Percentiles rank a stretch among this genome's conserved stretches.
These are phyloP conservation scores for Seiridium cupressi DNA, from an alignment of 2,329 filamentous ascomycete genomes.

Conservation along the genomic window DNA sequence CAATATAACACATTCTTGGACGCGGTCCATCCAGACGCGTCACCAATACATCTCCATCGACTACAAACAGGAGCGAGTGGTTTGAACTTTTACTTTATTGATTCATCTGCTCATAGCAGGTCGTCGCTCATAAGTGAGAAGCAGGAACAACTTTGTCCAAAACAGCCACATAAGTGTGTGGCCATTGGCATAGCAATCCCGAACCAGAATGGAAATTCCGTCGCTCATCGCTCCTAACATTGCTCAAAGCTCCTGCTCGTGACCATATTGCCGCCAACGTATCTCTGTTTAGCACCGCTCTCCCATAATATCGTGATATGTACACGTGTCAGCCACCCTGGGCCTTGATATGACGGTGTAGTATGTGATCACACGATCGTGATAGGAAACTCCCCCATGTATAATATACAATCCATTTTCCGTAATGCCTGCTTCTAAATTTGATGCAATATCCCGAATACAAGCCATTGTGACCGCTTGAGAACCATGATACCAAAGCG, in stretches of 20 bases:
- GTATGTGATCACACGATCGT: background rate
- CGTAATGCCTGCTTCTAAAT: background rate
- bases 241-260: too few relatives aligned
- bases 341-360: background rate
- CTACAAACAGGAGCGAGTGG: background rate
- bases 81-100: background rate
- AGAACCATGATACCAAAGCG: background rate
- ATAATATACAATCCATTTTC: conserved; percentile 2
- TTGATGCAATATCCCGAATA: background rate
- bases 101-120: background rate
- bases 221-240: too few relatives aligned
- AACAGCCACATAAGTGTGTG: too few relatives aligned
- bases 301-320: background rate
- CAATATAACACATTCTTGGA: too few relatives aligned
- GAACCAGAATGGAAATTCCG: too few relatives aligned
- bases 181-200: too few relatives aligned
- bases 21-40: too few relatives aligned
- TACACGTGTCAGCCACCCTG: background rate
- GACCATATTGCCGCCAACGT: background rate
- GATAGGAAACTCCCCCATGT: background rate
- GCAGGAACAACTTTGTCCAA: too few relatives aligned
- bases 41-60: too few relatives aligned
- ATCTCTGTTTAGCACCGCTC: background rate
- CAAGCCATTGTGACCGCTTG: conserved; percentile 5
- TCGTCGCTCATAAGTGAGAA: background rate